Base-by-base conservation (phyloP, 805 yeast species). In the Candida oleophila region DNA sequence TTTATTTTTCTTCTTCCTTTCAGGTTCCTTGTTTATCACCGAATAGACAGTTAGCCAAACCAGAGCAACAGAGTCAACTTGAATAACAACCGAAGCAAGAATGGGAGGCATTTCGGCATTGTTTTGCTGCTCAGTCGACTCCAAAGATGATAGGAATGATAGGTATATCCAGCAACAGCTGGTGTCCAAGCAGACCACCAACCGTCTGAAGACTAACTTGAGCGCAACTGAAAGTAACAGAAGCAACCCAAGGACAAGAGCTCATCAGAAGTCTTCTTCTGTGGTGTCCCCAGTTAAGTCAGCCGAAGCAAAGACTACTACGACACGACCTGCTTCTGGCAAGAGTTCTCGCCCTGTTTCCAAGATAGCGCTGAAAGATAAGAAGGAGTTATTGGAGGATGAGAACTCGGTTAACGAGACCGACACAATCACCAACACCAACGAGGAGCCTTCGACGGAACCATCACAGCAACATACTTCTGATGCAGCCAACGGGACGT, bases 321-420 rank as follows among this genome's bases (percentile, higher is more conserved):
- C 39, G 8, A 36, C 14, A 9, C 16, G 8, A 7, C 4, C 22
- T 12, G 39, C 14, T 12, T 18, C 22, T 25, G 22, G 22, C 15
- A 30, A 16, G 21, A 30, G 9, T 30, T 16, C 30, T 11, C 12
- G 22, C 9, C 3, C 35, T 4, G 25, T 25, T 16, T 15, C 43
- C 8, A 25, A 9, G 11, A 28, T 16, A 3, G 38, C 33, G 12
- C 33, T 14, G 28, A 40, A 38, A 22, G 42, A 35, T 40, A 65
- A 60, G 42, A 62, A 61, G 38, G 66, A 66, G 32, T 52, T 60
- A 43, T 42, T 62, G 38, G 75, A 68, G 40, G 73, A 64, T 38
- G 75, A 69, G 39, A 58, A 67, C 45, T 67, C 74, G 3, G 55
- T 65, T 18, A 66, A 68, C 49, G 75, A 71, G 47, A 66, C 74